phyloP scores from a whole-genome alignment of 345 rosid genomes.

The Carallia pectinifolia region DNA sequence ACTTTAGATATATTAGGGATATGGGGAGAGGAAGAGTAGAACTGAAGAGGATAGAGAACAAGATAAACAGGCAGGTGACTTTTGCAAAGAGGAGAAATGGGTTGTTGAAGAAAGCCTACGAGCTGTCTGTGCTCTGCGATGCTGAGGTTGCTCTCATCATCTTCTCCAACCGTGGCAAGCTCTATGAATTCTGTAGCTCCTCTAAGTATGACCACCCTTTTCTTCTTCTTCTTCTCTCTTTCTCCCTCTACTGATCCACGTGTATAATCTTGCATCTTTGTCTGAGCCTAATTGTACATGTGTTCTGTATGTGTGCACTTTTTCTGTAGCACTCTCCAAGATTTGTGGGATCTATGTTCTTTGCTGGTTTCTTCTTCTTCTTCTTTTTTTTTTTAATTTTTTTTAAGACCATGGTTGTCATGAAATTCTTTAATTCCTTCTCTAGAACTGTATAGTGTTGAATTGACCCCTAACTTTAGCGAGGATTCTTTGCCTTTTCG shows the following conservation, averaged over 20 bases:
- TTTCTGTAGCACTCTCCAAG: not conserved
- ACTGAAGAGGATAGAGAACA: conserved; percentile 98
- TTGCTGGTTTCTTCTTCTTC: not conserved
- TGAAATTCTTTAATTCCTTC: conserved; percentile 1
- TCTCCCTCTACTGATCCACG: not conserved
- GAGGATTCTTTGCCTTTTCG: not conserved
- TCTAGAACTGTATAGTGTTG: not conserved
- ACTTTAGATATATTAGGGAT: not conserved
- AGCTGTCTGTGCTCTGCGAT: conserved; percentile 87
- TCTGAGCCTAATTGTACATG: not conserved
- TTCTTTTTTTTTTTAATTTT: not conserved
- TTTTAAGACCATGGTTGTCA: not conserved
- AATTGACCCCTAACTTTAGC: too few species aligned
- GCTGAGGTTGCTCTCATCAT: conserved; percentile 94
- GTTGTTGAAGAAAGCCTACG: conserved; percentile 93
- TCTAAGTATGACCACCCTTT: conserved; percentile 51
- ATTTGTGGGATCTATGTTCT: not conserved
- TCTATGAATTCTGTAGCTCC: conserved; percentile 89
- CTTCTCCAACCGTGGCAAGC: conserved; percentile 97
- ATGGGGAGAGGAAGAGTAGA: conserved; percentile 99
- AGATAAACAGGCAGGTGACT: conserved; percentile 98
- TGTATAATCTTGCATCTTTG: not conserved
- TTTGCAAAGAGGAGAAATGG: conserved; percentile 97
- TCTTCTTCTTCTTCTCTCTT: not conserved
- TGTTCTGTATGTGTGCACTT: too few species aligned